Base-by-base conservation (phyloP, 345 rosid species). In the Balakata baccata region DNA sequence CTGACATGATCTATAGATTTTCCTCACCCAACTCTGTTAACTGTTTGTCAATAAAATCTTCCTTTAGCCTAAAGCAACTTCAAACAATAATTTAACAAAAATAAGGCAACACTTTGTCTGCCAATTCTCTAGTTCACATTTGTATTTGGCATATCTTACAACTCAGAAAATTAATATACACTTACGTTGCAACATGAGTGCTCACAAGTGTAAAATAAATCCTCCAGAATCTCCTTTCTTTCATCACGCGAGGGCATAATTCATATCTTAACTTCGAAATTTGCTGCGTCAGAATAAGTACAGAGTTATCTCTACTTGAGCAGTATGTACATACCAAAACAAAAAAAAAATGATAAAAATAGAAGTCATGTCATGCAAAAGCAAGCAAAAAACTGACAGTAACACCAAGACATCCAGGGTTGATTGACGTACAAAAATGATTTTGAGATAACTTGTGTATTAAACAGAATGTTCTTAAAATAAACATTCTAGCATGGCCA, bases 211-310 rank as follows among this genome's bases (percentile, higher is more conserved):
- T 89, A 73, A 90, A 94, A 83, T 94, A 92, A 66, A 94, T 92
- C 89, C 89, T 89, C 98, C 98, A 94, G 79, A 94, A 94, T 72
- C 86, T 90, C 84, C 84, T 74, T 77, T 94, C 98, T 80, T 92
- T 94, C 98, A 94, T 94, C 54, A 81, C 80, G 11, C 98, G 89
- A 0, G 98, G 98, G 76, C 98, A 94, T 68, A 94, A 75, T 68
- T 94, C 97, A 79, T 92, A 94, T 68, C 98, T 86, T 43, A 94
- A 79, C 73, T 77, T 89, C 11, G 96, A 90, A 64, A 92, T 90
- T 87, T 83, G 90, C 98, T 94, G 87, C 50, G 63, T 13, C 60
- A 51, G 20, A 63, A 72, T 13, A 45, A 70, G 17, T 45, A 14
- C 43, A 41, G 45, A 7, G 51, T 22, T n/a, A 52, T 5, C 41